Evolutionary conservation across 2,329 filamentous ascomycete species (phyloP), one percentile per base, ranked within the genome.

Genomic region (Monosporascus sp.): DNA sequence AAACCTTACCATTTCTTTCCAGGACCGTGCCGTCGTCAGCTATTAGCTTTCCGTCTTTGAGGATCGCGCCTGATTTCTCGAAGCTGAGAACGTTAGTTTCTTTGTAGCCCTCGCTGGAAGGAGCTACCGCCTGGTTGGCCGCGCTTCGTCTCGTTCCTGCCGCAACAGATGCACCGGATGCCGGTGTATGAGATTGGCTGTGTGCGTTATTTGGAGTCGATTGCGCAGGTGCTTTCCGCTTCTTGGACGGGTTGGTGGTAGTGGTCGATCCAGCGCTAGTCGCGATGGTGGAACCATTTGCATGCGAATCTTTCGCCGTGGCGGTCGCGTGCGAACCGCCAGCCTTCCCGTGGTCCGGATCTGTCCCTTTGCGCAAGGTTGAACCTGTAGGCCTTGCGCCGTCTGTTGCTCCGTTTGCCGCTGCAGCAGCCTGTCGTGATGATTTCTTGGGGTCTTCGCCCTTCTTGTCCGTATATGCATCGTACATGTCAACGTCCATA

Each of bases 81-180:
- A 97, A 97, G 44, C 83, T 91, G 74, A 97, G 82, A 85, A 97
- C 87, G 70, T 95, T 97, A 50, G 89, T 87, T 65, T 91, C 85
- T 58, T 82, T 78, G 60, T 75, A 75, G 57, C 71, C 65, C n/a
- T 51, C 44, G 40, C 55, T 58, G 37, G 50, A 56, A 28, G 56
- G 58, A 49, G 55, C 52, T 20, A 49, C 37, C 7, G 52, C 54
- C 49, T 55, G 52, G 24, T 65, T 55, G 26, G 60, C 55, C 48
- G 58, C 56, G 52, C 57, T 57, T 50, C 65, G 66, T 53, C 60
- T 66, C 31, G 61, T 62, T 28, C 60, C 60, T n/a, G 64, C 60
- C 22, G 62, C 60, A 55, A 66, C 58, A 49, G 64, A 54, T 47
- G 60, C 54, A 49, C 60, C 54, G 17, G 55, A 62, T 45, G 53